These are phyloP conservation scores for Piper betle DNA, from an alignment of 164 flowering plant genomes.

Conservation along the genomic window DNA sequence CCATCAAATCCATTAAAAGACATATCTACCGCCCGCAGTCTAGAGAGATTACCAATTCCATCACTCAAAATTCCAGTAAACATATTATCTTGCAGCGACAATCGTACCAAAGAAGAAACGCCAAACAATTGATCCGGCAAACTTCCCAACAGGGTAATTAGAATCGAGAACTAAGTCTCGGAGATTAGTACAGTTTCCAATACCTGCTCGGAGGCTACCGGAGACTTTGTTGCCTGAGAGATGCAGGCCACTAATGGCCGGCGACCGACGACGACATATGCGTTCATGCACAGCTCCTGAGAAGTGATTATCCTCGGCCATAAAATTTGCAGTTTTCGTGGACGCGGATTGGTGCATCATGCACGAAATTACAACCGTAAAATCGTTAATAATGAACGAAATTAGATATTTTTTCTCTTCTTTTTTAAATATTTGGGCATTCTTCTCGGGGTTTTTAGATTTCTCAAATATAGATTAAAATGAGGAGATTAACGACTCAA, in stretches of 20 bases:
- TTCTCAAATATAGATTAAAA: too few relatives aligned
- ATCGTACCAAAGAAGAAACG: conserved; percentile 35
- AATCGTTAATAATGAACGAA: too few relatives aligned
- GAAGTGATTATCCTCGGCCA: too few relatives aligned
- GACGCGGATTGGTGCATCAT: too few relatives aligned
- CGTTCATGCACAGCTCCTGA: too few relatives aligned
- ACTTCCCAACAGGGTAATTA: conserved; percentile 41
- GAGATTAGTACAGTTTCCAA: conserved; percentile 45
- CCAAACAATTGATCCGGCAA: conserved; percentile 47
- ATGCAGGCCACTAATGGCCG: conserved; percentile 28
- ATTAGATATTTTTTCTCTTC: too few relatives aligned
- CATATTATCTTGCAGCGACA: conserved; percentile 38
- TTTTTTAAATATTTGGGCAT: too few relatives aligned
- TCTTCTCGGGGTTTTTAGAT: too few relatives aligned
- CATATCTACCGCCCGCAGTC: conserved; percentile 30
- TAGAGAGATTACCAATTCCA: conserved; percentile 49
- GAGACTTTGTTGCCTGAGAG: conserved; percentile 41
- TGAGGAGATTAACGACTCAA: too few relatives aligned
- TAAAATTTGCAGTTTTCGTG: too few relatives aligned
- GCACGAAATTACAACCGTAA: too few relatives aligned
- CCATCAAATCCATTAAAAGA: conserved; percentile 40
- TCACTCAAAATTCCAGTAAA: conserved; percentile 49
- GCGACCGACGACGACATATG: too few relatives aligned
- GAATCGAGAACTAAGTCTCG: conserved; percentile 28
- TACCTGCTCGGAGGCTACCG: conserved; percentile 33